phyloP scores from a whole-genome alignment of 2,329 filamentous ascomycete species.

The Cryphonectria naterciae region DNA sequence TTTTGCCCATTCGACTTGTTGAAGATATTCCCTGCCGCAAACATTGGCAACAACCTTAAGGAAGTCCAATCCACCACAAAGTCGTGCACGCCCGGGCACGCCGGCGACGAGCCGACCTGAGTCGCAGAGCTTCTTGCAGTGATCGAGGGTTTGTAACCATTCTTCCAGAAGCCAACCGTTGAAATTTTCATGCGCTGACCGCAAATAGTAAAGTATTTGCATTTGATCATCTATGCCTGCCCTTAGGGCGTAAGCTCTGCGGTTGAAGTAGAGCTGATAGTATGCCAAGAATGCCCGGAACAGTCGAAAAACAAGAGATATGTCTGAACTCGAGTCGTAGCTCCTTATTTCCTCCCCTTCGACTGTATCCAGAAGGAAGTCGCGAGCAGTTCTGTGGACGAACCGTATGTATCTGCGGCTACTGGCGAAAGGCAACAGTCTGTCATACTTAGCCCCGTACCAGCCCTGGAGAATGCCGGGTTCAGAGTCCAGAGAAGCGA shows the following conservation, averaged over 20 bases:
- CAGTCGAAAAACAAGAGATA: not conserved
- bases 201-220: fast-evolving
- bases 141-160: not conserved
- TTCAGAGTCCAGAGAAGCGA: not conserved
- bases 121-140: not conserved
- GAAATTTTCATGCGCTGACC: not conserved
- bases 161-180: not conserved
- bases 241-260: fast-evolving
- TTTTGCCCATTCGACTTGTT: not conserved
- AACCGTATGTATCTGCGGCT: not conserved
- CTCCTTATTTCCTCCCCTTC: not conserved
- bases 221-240: too few species aligned
- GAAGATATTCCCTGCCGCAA: not conserved
- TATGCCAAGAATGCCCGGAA: not conserved
- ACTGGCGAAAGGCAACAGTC: not conserved
- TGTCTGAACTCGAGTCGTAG: not conserved
- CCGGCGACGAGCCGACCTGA: not conserved
- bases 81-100: too few species aligned
- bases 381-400: not conserved
- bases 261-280: not conserved
- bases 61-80: not conserved
- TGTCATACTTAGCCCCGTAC: not conserved
- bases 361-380: not conserved
- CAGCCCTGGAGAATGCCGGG: too few species aligned
- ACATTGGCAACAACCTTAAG: not conserved